These are phyloP conservation scores for Apodospora peruviana DNA, from an alignment of 495 filamentous ascomycete species.

Conservation along the genomic window DNA sequence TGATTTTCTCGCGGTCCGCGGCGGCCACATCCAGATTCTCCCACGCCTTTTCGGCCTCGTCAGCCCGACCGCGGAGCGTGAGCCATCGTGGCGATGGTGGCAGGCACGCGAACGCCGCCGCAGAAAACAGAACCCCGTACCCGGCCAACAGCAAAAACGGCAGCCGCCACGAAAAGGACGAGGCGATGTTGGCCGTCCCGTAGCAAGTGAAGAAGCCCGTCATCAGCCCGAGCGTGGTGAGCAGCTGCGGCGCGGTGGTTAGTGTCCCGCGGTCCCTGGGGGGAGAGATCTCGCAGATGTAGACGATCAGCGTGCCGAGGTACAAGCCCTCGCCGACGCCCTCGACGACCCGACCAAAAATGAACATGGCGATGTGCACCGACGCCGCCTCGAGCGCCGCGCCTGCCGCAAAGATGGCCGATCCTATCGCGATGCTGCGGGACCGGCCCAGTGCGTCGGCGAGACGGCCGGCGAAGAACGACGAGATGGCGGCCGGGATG, in stretches of 20 bases:
- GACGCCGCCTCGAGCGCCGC: conserved; percentile 45
- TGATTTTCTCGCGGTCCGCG: conserved; percentile 22
- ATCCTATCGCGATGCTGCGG: conserved; percentile 47
- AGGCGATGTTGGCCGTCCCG: conserved; percentile 45
- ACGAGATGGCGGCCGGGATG: conserved; percentile 55
- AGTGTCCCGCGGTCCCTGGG: conserved; percentile 46
- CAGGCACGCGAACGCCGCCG: conserved; percentile 28
- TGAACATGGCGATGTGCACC: conserved; percentile 49
- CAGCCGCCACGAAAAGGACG: conserved; percentile 54
- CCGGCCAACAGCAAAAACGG: conserved; percentile 45
- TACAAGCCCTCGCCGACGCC: conserved; percentile 59
- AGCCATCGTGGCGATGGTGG: conserved; percentile 43
- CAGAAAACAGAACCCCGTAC: conserved; percentile 34
- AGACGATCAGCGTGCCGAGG: conserved; percentile 39
- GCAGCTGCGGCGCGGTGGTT: conserved; percentile 52
- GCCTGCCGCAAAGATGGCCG: conserved; percentile 49
- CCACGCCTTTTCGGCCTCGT: conserved; percentile 17
- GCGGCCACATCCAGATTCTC: conserved; percentile 18
- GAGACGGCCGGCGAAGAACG: conserved; percentile 57
- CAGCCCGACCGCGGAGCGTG: conserved; percentile 20
- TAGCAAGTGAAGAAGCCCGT: conserved; percentile 60
- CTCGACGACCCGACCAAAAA: conserved; percentile 50
- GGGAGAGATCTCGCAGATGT: conserved; percentile 56
- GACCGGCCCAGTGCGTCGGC: conserved; percentile 55
- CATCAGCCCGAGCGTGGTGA: conserved; percentile 48